phyloP scores from a whole-genome alignment of 306 rosid species.

The Canavalia gladiata region DNA sequence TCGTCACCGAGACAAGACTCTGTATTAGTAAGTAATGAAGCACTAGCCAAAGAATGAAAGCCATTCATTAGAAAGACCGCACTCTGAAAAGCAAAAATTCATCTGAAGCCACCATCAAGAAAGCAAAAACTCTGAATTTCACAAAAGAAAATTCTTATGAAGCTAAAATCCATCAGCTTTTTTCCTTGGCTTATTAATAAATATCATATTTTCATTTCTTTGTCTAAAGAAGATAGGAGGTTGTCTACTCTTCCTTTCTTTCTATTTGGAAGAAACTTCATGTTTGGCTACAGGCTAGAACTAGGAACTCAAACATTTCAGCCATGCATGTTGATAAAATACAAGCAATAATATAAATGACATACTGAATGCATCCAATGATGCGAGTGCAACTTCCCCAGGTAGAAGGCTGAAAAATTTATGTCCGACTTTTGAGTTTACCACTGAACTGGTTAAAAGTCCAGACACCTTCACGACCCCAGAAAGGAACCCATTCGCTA shows the following conservation, averaged over 20 bases:
- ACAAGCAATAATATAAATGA: slow-evolving; percentile 40
- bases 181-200: background rate
- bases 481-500: slow-evolving; percentile 86
- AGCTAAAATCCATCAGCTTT: background rate
- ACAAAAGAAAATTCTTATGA: slow-evolving; percentile 4
- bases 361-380: slow-evolving; percentile 97
- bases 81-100: background rate
- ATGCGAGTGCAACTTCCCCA: slow-evolving; percentile 89
- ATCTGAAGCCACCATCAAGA: slow-evolving; percentile 24
- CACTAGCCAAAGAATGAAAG: background rate
- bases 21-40: background rate
- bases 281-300: slow-evolving; percentile 14
- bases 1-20: background rate
- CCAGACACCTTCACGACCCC: slow-evolving; percentile 91
- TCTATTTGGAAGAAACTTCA: slow-evolving; percentile 31
- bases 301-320: slow-evolving; percentile 34
- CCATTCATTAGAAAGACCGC: background rate
- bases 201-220: slow-evolving; percentile 23
- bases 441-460: slow-evolving; percentile 77
- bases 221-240: slow-evolving; percentile 9
- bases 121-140: background rate
- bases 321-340: slow-evolving; percentile 20
- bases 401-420: slow-evolving; percentile 84
- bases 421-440: slow-evolving; percentile 77
- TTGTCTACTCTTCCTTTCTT: slow-evolving; percentile 34